Base-by-base conservation (phyloP, 176 grass and related monocot genomes). In the Microstegium vimineum region DNA sequence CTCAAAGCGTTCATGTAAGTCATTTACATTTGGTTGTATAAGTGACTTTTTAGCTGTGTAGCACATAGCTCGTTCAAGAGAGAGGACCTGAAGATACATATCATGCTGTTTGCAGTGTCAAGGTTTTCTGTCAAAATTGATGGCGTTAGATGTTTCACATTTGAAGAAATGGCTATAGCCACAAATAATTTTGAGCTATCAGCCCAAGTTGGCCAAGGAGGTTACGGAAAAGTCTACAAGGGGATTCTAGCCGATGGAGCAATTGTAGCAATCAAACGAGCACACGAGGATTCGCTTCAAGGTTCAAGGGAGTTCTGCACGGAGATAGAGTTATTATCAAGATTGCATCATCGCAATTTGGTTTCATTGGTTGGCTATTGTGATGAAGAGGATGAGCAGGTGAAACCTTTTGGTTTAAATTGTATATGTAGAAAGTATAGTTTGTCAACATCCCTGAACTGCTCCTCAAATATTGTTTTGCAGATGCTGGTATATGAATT, bases 401-500 rank as follows among this genome's bases (percentile, higher is more conserved):
- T 99, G 62, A 73, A 62, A 74, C 27, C 18, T 64, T 81, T 80
- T 91, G 18, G 10, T 62, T 89, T 65, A 41, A 73, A 20, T 56
- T 28, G 76, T 76, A 77, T 30, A 30, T 40, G 26, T 57, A 69
- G 22, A 81, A 62, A 30, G 36, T 8, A 45, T 57, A 38, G 75
- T 81, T 76, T 73, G 12, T 31, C 11, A 76, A 52, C 32, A 47
- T 57, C 8, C 42, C 54, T n/a, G 9, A 70, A 14, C 15, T 62
- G 32, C 26, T 78, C 59, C 37, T 66, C 15, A 89, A 64, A 78
- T 76, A 83, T 13, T 88, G n/a, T 93, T 66, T 87, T 83, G 64
- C 81, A 99, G 96, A 99, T 99, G 96, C 76, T 99, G 3, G 96
- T 99, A 62, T 99, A 99, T 75, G 93, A 99, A 76, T 99, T 89